phyloP scores from a whole-genome alignment of 2,329 filamentous ascomycete genomes.

The Elsinoe perseae region DNA sequence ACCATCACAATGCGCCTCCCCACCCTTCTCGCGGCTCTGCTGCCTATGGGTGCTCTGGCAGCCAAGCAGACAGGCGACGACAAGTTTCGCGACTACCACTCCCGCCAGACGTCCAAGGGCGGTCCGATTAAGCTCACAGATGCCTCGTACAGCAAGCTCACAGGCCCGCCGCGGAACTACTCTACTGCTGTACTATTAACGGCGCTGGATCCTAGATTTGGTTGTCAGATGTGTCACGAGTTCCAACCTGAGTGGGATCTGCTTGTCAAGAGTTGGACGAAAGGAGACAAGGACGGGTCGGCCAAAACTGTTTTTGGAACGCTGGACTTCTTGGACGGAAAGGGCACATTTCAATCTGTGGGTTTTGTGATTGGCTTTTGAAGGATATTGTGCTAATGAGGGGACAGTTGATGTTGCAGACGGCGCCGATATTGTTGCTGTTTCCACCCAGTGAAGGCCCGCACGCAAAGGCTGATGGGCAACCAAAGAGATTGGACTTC shows the following conservation, averaged over 20 bases:
- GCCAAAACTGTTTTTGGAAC: conserved; percentile 71
- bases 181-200: conserved; percentile 75
- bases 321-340: conserved; percentile 80
- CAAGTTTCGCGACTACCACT: conserved; percentile 63
- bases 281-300: conserved; percentile 68
- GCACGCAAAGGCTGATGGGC: conserved; percentile 60
- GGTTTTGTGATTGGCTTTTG: conserved; percentile 21
- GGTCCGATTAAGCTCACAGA: conserved; percentile 73
- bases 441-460: conserved; percentile 81
- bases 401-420: conserved; percentile 77
- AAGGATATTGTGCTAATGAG: conserved; percentile 21
- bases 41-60: conserved; percentile 53
- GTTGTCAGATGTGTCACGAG: conserved; percentile 77
- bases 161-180: conserved; percentile 72
- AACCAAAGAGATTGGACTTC: conserved; percentile 79
- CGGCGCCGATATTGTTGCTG: conserved; percentile 79
- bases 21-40: conserved; percentile 53
- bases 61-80: conserved; percentile 56
- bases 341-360: conserved; percentile 80
- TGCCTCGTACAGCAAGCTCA: conserved; percentile 65
- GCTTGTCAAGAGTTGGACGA: conserved; percentile 75
- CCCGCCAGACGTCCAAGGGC: conserved; percentile 53
- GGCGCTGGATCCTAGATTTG: conserved; percentile 73
- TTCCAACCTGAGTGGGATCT: conserved; percentile 95
- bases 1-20: conserved; percentile 58